Percentiles rank a stretch among this genome's conserved stretches.
These are phyloP conservation scores for Fusarium verticillioides DNA, from an alignment of 2,329 filamentous ascomycete species.

Conservation along the genomic window DNA sequence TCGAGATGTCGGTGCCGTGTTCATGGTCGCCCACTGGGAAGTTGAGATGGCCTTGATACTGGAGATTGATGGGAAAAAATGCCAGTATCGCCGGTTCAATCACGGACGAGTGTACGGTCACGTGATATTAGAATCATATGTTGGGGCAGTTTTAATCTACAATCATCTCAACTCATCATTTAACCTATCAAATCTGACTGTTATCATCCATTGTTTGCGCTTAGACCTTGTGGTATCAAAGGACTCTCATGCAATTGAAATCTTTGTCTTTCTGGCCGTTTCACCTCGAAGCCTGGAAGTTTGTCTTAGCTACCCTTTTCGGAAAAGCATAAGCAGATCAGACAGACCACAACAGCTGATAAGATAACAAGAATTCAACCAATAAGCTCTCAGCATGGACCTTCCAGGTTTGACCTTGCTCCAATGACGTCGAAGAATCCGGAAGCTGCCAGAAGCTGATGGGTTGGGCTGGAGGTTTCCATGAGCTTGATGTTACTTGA, in stretches of 20 bases:
- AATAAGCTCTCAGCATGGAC: not conserved
- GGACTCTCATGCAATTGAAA: not conserved
- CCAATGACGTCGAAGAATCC: slow-evolving; percentile 51
- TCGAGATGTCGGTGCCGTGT: slow-evolving; percentile 48
- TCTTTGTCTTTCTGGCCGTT: not conserved
- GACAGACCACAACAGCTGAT: slow-evolving; percentile 19
- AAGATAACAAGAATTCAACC: slow-evolving; percentile 40
- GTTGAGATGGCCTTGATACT: slow-evolving; percentile 35
- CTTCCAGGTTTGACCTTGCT: slow-evolving; percentile 31
- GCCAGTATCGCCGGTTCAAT: slow-evolving; percentile 31
- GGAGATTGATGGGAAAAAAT: slow-evolving; percentile 32
- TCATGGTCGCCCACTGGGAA: slow-evolving; percentile 50
- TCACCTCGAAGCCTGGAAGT: slow-evolving; percentile 2
- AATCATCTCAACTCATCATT: not conserved
- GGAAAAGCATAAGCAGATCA: not conserved
- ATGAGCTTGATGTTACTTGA: slow-evolving; percentile 41
- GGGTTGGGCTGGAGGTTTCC: slow-evolving; percentile 47
- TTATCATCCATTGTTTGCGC: not conserved
- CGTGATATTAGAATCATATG: slow-evolving; percentile 15
- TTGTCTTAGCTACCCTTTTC: not conserved
- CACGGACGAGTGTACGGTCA: slow-evolving; percentile 34
- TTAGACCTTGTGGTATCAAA: not conserved
- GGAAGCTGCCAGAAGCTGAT: slow-evolving; percentile 43
- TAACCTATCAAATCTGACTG: not conserved
- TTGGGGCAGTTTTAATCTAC: not conserved